Conservation (phyloP, 2,329 filamentous ascomycete genomes). For the Talaromyces sp. region DNA sequence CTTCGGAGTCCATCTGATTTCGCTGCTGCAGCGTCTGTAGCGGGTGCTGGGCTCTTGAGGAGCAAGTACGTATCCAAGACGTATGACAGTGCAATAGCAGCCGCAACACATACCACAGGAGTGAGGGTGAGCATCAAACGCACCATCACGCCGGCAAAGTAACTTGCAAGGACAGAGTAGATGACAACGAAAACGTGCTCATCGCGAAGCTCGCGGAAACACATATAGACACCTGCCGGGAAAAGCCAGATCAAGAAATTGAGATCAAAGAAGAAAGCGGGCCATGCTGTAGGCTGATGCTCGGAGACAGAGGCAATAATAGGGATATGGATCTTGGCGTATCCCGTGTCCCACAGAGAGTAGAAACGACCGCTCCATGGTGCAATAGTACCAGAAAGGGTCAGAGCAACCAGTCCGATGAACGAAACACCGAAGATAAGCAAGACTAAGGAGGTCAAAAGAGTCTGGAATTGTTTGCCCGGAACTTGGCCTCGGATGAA, state of each 20-base stretch:
- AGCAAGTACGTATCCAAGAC: constrained; percentile 84
- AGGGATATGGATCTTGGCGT: constrained; percentile 98
- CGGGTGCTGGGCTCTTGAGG: constrained; percentile 49
- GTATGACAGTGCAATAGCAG: constrained; percentile 81
- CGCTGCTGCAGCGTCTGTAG: constrained; percentile 50
- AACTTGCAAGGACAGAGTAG: constrained; percentile 93
- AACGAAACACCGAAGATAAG: constrained; percentile 71
- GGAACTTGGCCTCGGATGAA: constrained; percentile 85
- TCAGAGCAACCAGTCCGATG: constrained; percentile 73
- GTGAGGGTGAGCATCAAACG: constrained; percentile 97
- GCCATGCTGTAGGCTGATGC: constrained; percentile 98
- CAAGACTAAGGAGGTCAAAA: constrained; percentile 73
- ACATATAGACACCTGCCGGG: constrained; percentile 96
- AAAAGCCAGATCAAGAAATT: constrained; percentile 99
- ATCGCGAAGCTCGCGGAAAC: constrained; percentile 88
- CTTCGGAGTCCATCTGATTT: constrained; percentile 59
- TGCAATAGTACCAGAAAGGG: constrained; percentile 84
- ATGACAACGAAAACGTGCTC: constrained; percentile 98
- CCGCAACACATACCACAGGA: constrained; percentile 90
- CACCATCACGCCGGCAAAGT: constrained; percentile 99
- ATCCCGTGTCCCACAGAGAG: constrained; percentile 97
- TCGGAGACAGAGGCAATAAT: constrained; percentile 99
- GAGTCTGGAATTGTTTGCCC: constrained; percentile 88
- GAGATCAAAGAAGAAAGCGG: constrained; percentile 97
- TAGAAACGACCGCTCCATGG: constrained; percentile 99